These are phyloP conservation scores for Pythium sukuiense DNA, from an alignment of 352 stramenopile genomes.

Conservation along the genomic window DNA sequence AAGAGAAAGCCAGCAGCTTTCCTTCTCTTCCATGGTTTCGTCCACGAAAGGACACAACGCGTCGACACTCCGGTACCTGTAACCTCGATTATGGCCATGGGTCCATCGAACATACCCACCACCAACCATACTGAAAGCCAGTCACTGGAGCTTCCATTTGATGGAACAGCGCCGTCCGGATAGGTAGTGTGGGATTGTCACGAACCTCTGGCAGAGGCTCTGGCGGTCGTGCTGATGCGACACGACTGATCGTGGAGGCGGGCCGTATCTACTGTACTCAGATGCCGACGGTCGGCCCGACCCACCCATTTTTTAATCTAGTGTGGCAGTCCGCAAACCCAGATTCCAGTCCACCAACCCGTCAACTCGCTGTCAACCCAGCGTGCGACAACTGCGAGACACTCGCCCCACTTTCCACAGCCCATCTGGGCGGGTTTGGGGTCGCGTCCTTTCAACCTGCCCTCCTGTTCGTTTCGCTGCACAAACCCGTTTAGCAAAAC, in stretches of 20 bases:
- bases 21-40: conserved; percentile 1
- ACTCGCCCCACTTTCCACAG: not conserved
- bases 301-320: not conserved
- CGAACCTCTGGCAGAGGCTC: not conserved
- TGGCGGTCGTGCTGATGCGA: not conserved
- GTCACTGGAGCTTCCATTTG: not conserved
- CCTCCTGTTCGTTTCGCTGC: not conserved
- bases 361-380: conserved; percentile 1
- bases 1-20: conserved; percentile 1
- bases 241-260: conserved; percentile 2
- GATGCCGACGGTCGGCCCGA: not conserved
- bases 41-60: not conserved
- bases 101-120: not conserved
- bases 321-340: not conserved
- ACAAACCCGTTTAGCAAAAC: not conserved
- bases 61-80: not conserved
- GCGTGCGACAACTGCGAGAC: not conserved
- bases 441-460: not conserved
- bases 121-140: not conserved
- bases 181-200: not conserved
- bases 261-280: not conserved
- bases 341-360: not conserved
- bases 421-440: conserved; percentile 4
- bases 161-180: not conserved
- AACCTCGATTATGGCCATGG: not conserved